A percentile compares a stretch with the other conserved stretches of the same genome.
Evolutionary conservation across 176 grass and related monocot genomes (phyloP).

Genomic region (Typha latifolia): DNA sequence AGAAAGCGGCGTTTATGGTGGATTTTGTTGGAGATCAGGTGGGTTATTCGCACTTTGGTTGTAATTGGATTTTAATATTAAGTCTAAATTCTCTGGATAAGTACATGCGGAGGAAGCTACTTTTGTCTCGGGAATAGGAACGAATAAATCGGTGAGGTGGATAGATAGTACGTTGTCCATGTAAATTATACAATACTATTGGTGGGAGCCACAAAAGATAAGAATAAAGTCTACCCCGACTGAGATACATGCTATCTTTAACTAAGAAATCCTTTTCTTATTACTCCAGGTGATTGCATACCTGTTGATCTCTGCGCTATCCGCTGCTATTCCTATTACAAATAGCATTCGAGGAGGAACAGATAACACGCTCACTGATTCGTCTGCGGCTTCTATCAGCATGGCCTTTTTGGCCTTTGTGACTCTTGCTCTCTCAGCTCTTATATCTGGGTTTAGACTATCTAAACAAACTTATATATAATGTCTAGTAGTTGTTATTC

Average conservation of each 20-base stretch:
- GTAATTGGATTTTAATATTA: no score
- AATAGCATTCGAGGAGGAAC: conserved; percentile 71
- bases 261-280: not conserved
- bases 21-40: conserved; percentile 83
- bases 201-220: no score
- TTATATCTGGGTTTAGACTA: conserved; percentile 70
- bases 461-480: conserved; percentile 68
- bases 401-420: conserved; percentile 85
- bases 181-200: no score
- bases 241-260: not conserved
- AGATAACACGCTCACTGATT: conserved; percentile 65
- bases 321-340: conserved; percentile 70
- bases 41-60: no score
- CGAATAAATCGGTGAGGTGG: no score
- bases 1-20: conserved; percentile 17
- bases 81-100: no score
- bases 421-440: conserved; percentile 49
- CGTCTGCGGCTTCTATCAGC: conserved; percentile 58
- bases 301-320: conserved; percentile 73
- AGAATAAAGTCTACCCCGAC: no score
- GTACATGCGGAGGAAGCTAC: no score
- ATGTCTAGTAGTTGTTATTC: not conserved
- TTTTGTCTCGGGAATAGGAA: no score
- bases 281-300: conserved; percentile 55
- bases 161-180: no score